Percentiles rank a stretch among this genome's conserved stretches.
Conservation (phyloP, 768 basidiomycete genomes). For the Dendrothele bispora region DNA sequence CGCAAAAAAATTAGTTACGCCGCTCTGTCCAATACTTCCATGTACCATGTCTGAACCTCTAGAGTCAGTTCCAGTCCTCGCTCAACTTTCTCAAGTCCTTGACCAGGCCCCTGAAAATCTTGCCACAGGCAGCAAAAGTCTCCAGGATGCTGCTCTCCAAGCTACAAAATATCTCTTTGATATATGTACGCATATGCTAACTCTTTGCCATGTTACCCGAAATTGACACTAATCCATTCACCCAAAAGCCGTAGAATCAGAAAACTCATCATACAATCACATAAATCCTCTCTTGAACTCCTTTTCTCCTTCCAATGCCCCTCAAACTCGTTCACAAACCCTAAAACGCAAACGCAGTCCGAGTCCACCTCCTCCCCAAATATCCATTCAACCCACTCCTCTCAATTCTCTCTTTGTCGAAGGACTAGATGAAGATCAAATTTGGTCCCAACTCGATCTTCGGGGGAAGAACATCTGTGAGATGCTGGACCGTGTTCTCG, state of each 20-base stretch:
- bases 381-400: slow-evolving; percentile 60
- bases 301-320: slow-evolving; percentile 64
- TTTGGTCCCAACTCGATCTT: slow-evolving; percentile 95
- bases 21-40: no score
- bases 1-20: no score
- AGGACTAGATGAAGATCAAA: slow-evolving; percentile 80
- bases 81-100: slow-evolving; percentile 51
- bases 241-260: slow-evolving; percentile 47
- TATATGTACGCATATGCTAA: slow-evolving; percentile 48
- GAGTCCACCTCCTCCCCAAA: slow-evolving; percentile 28
- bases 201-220: slow-evolving; percentile 1
- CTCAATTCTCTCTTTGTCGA: slow-evolving; percentile 72
- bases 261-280: slow-evolving; percentile 61
- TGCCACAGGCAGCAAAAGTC: slow-evolving; percentile 50
- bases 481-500: slow-evolving; percentile 59
- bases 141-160: slow-evolving; percentile 57
- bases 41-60: slow-evolving; percentile 7
- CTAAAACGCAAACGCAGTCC: slow-evolving; percentile 45
- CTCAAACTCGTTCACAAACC: slow-evolving; percentile 73
- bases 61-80: slow-evolving; percentile 36
- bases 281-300: slow-evolving; percentile 67
- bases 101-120: slow-evolving; percentile 56
- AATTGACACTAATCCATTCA: background rate
- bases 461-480: slow-evolving; percentile 68
- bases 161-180: slow-evolving; percentile 81